phyloP scores from a whole-genome alignment of 371 early-diverging fungal genomes.

The Parasitella parasitica region DNA sequence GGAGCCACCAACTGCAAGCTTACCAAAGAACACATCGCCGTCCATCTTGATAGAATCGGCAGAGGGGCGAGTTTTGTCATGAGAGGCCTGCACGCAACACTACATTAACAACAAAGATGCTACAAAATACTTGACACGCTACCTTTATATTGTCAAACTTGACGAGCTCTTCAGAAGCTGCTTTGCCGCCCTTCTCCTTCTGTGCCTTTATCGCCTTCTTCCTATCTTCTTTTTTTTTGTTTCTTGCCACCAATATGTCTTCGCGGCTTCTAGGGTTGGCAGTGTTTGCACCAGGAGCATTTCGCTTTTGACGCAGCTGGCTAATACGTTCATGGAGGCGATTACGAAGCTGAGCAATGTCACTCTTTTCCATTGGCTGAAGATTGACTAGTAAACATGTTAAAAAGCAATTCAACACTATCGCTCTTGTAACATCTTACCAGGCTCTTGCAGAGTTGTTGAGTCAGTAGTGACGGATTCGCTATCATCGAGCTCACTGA shows the following conservation, averaged over 20 bases:
- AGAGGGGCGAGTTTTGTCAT: slow-evolving; percentile 25
- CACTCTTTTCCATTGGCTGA: slow-evolving; percentile 45
- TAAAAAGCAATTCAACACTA: neutral
- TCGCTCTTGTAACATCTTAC: slow-evolving; percentile 5
- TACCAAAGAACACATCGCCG: slow-evolving; percentile 70
- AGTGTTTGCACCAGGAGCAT: slow-evolving; percentile 44
- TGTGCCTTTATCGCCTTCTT: slow-evolving; percentile 67
- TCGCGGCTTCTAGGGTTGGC: slow-evolving; percentile 65
- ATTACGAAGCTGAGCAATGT: slow-evolving; percentile 67
- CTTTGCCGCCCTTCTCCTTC: slow-evolving; percentile 63
- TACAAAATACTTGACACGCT: neutral
- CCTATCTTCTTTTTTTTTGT: slow-evolving; percentile 74
- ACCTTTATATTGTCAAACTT: slow-evolving; percentile 40
- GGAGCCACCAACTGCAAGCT: slow-evolving; percentile 59
- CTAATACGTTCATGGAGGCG: slow-evolving; percentile 74
- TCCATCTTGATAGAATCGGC: slow-evolving; percentile 59
- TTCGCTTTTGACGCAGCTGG: slow-evolving; percentile 67
- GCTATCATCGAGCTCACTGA: slow-evolving; percentile 32
- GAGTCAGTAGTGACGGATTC: slow-evolving; percentile 32
- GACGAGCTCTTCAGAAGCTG: slow-evolving; percentile 53
- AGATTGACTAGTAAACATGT: slow-evolving; percentile 1
- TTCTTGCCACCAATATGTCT: slow-evolving; percentile 75
- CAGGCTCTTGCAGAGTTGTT: slow-evolving; percentile 29
- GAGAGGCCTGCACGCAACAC: neutral
- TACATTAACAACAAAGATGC: neutral